Conservation (phyloP, 768 basidiomycete species). For the Boletus reticulatus region DNA sequence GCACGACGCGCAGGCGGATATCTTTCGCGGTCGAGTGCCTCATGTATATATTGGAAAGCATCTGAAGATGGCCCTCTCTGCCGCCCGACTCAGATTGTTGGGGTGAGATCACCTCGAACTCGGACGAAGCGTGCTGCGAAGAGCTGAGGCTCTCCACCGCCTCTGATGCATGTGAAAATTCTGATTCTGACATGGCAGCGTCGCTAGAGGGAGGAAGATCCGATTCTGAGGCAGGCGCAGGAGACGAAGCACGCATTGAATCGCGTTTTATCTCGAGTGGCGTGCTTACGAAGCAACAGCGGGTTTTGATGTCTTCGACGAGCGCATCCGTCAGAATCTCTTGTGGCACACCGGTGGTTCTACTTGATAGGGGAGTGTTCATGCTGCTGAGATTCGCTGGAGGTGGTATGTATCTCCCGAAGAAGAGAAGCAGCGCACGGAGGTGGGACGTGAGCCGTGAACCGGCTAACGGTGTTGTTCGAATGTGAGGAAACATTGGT, state of each 20-base stretch:
- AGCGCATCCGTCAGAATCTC: conserved; percentile 77
- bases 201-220: conserved; percentile 52
- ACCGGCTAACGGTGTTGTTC: conserved; percentile 89
- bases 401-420: conserved; percentile 83
- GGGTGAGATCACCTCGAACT: conserved; percentile 56
- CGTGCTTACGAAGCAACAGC: conserved; percentile 84
- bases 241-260: conserved; percentile 33
- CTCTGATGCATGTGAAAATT: conserved; percentile 53
- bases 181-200: conserved; percentile 63
- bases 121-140: conserved; percentile 47
- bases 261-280: conserved; percentile 41
- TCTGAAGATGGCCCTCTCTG: conserved; percentile 43
- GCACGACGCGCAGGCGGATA: conserved; percentile 63
- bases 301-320: conserved; percentile 88
- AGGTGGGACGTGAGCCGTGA: conserved; percentile 75
- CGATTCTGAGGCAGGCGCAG: conserved; percentile 33
- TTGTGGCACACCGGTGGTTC: conserved; percentile 67
- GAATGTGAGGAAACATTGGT: conserved; percentile 79
- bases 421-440: conserved; percentile 75
- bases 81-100: conserved; percentile 30
- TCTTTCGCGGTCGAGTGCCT: conserved; percentile 78
- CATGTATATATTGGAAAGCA: conserved; percentile 66
- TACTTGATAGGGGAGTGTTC: conserved; percentile 60
- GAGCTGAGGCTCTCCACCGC: conserved; percentile 47
- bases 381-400: conserved; percentile 65